These are phyloP conservation scores for Boletus reticulatus DNA, from an alignment of 768 basidiomycete genomes.

Conservation along the genomic window DNA sequence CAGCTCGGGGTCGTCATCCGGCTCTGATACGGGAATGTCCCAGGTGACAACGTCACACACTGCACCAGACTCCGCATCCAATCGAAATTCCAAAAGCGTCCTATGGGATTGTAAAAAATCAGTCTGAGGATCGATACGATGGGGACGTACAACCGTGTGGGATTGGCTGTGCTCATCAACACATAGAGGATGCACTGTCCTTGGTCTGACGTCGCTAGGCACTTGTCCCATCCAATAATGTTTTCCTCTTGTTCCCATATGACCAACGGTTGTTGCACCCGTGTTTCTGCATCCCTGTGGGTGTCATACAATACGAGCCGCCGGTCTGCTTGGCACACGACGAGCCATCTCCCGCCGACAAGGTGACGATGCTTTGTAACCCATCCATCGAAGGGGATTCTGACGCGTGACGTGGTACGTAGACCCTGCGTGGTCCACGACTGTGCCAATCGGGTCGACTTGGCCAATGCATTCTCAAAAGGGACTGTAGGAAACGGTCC, in stretches of 20 bases:
- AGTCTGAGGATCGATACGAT: too few species aligned
- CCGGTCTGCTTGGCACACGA: neutral
- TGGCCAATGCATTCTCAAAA: neutral
- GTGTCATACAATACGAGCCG: constrained; percentile 3
- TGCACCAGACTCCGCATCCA: too few species aligned
- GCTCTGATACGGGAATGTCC: too few species aligned
- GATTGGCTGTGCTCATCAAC: neutral
- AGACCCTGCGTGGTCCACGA: neutral
- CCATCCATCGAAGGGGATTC: neutral
- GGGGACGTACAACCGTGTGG: neutral
- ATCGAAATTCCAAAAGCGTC: too few species aligned
- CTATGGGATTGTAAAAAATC: too few species aligned
- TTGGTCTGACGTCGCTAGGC: neutral
- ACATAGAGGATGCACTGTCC: neutral
- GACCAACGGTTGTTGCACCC: neutral
- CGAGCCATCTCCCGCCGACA: constrained; percentile 1
- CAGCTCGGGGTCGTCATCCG: too few species aligned
- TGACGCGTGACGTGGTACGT: neutral
- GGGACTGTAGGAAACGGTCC: neutral
- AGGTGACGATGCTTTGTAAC: neutral
- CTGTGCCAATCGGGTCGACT: neutral
- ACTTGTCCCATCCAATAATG: neutral
- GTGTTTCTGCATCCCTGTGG: neutral
- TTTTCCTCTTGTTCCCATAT: neutral
- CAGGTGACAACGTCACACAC: too few species aligned